Evolutionary conservation across 495 filamentous ascomycete species (phyloP).

Genomic region (Trichoderma asperelloides): DNA sequence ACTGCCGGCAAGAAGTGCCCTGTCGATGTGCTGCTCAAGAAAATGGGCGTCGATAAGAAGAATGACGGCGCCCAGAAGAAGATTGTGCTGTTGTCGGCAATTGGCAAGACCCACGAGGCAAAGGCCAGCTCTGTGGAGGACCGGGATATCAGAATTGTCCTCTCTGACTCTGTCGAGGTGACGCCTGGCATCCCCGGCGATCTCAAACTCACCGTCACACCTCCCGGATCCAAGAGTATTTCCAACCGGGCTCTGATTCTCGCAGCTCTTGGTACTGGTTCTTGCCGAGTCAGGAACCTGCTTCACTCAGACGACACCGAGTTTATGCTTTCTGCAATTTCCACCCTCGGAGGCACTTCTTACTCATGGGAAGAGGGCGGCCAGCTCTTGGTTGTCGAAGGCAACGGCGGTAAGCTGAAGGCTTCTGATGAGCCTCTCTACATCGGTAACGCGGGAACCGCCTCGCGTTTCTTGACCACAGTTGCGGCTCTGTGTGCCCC

Average conservation of each 20-base stretch:
- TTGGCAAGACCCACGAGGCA: constrained; percentile 79
- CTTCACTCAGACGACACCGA: constrained; percentile 96
- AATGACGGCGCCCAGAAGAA: constrained; percentile 94
- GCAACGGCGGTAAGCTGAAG: constrained; percentile 75
- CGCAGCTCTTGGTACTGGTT: constrained; percentile 81
- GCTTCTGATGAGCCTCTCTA: constrained; percentile 74
- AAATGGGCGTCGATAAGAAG: constrained; percentile 99
- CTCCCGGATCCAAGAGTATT: constrained; percentile 95
- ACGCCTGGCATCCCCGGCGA: constrained; percentile 54
- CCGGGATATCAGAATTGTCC: constrained; percentile 69
- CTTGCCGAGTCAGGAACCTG: constrained; percentile 81
- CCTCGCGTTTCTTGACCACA: constrained; percentile 88
- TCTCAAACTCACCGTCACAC: constrained; percentile 65
- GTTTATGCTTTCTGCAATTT: constrained; percentile 87
- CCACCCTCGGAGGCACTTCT: constrained; percentile 74
- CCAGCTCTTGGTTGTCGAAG: constrained; percentile 78
- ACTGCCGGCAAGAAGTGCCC: constrained; percentile 84
- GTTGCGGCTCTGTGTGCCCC: constrained; percentile 77
- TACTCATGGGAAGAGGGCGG: constrained; percentile 94
- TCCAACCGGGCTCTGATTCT: constrained; percentile 92
- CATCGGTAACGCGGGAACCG: constrained; percentile 93
- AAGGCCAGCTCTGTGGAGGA: constrained; percentile 85
- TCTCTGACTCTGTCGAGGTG: constrained; percentile 73
- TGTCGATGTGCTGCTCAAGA: constrained; percentile 77
- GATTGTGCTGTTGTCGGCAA: constrained; percentile 86